Evolutionary conservation across 1,284 basidiomycete species (phyloP).

Genomic region (Agaricales sp.): DNA sequence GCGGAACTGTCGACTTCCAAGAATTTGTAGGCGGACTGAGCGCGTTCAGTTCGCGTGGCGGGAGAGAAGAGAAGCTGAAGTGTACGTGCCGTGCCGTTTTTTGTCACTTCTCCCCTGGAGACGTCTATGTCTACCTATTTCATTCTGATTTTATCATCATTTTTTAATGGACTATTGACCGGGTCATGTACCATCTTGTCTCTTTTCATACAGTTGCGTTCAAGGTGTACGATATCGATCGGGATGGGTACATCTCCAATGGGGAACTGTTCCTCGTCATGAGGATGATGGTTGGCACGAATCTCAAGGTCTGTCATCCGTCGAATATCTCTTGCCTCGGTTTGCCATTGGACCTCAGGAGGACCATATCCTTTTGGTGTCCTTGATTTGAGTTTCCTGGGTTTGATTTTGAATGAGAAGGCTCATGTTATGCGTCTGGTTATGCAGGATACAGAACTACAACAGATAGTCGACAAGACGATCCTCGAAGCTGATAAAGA

Average conservation of each 20-base stretch:
- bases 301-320: conserved; percentile 77
- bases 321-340: too few relatives aligned
- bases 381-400: too few relatives aligned
- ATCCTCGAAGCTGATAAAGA: conserved; percentile 99
- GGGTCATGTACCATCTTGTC: too few relatives aligned
- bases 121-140: too few relatives aligned
- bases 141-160: conserved; percentile 26
- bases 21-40: conserved; percentile 97
- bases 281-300: conserved; percentile 99
- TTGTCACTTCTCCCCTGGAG: too few relatives aligned
- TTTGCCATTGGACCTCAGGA: too few relatives aligned
- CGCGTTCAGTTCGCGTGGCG: conserved; percentile 94
- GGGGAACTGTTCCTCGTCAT: conserved; percentile 96
- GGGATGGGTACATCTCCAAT: conserved; percentile 97
- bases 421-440: too few relatives aligned
- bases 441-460: conserved; percentile 94
- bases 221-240: conserved; percentile 98
- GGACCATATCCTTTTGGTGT: conserved; percentile 5
- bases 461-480: conserved; percentile 99
- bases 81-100: conserved; percentile 48
- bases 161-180: conserved; percentile 13
- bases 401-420: too few relatives aligned
- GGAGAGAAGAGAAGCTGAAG: conserved; percentile 91
- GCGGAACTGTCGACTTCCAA: conserved; percentile 97
- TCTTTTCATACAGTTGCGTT: conserved; percentile 88